These are phyloP conservation scores for Grigorovia transvaalensis DNA, from an alignment of 805 yeast genomes.

Conservation along the genomic window DNA sequence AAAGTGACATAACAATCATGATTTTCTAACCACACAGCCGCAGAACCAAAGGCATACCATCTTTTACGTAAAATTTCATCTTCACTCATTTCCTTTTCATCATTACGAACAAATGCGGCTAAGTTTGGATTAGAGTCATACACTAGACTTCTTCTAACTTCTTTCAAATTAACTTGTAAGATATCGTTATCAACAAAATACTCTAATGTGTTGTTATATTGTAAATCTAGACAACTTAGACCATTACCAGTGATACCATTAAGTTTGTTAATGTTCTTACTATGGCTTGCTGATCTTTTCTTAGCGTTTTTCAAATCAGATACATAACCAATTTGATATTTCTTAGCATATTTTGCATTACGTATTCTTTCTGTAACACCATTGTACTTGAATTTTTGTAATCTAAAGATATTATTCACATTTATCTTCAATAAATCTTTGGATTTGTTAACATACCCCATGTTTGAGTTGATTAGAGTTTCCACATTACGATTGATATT, in stretches of 20 bases:
- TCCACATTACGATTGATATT: neutral
- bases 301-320: constrained; percentile 3
- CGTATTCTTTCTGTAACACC: constrained; percentile 2
- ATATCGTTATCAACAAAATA: neutral
- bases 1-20: constrained; percentile 39
- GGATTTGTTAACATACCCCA: neutral
- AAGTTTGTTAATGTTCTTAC: neutral
- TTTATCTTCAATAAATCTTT: constrained; percentile 5
- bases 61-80: constrained; percentile 7
- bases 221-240: constrained; percentile 2
- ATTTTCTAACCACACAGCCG: constrained; percentile 31
- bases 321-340: constrained; percentile 4
- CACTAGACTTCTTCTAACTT: neutral
- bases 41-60: constrained; percentile 25
- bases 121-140: constrained; percentile 2
- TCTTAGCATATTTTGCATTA: constrained; percentile 1
- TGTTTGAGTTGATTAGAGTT: neutral
- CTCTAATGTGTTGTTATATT: neutral
- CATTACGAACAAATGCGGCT: constrained; percentile 1
- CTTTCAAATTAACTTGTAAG: neutral
- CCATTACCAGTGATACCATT: neutral
- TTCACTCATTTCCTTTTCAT: constrained; percentile 6
- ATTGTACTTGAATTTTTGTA: constrained; percentile 1
- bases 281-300: neutral
- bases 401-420: constrained; percentile 3